Base-by-base conservation (phyloP, 2,329 filamentous ascomycete species). In the Penicillium hesseltinei region DNA sequence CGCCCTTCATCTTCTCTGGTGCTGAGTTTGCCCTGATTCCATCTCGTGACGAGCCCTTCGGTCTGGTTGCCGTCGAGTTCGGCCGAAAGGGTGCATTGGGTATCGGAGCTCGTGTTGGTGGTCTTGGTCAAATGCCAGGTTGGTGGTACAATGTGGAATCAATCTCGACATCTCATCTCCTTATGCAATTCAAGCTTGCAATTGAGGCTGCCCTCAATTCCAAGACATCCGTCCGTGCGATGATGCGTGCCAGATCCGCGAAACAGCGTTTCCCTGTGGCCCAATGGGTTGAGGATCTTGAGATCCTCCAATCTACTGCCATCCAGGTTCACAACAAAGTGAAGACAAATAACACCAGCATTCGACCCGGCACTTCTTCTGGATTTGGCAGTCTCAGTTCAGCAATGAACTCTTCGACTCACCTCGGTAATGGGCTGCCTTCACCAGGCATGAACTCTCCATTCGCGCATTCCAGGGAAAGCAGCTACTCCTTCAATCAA, bases 91-190 rank as follows among this genome's bases (percentile, higher is more conserved):
- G 86, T 65, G 86, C 86, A 11, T 77, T 88, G 35, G 86, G 86
- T 70, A 84, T 88, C 55, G 86, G 86, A 52, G 83, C 85, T 19
- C 79, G 85, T 56, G 86, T 88, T 44, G 86, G 86, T 66, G 86
- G 86, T 59, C 77, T 88, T 31, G 85, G 86, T 35, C 83, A 87
- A 67, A 88, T 88, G 85, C 86, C 86, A 17, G 86, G 86, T 35
- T 88, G 85, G 82, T 88, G 86, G 86, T 88, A 84, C 69, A 88
- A 86, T 0, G 82, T 88, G 58, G 86, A 88, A 70, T 87, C 84
- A 0, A 84, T 80, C 10, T 83, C 83, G 1, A 86, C 85, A 0
- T 80, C 80, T 46, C 86, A 88, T 74, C 74, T 88, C 40, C 77
- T 88, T 55, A 80, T 83, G 47, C 86, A 88, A 67, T 88, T 88